Evolutionary conservation across 257 asterid genomes (phyloP).

Genomic region (Eustoma russellianum): DNA sequence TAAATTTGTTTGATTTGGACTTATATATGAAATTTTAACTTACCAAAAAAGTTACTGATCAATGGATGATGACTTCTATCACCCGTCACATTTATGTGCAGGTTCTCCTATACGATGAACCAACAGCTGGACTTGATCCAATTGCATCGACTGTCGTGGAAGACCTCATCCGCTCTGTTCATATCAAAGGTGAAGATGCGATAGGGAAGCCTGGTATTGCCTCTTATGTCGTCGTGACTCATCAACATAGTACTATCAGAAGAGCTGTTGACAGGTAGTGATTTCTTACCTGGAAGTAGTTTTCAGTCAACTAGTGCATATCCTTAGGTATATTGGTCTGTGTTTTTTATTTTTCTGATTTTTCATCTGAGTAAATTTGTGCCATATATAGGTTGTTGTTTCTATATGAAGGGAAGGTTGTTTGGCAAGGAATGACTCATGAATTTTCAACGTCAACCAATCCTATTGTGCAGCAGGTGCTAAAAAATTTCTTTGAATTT

Average conservation of each 20-base stretch:
- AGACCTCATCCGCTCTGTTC: slow-evolving; percentile 97
- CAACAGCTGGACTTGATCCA: slow-evolving; percentile 99
- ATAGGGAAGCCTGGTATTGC: slow-evolving; percentile 88
- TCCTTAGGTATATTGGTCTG: background rate
- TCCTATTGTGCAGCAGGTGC: slow-evolving; percentile 90
- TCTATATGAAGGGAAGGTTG: slow-evolving; percentile 83
- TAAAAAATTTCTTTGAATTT: slow-evolving; percentile 1
- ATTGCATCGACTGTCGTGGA: slow-evolving; percentile 99
- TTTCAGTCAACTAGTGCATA: background rate
- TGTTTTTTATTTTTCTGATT: background rate
- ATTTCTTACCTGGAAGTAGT: slow-evolving; percentile 9
- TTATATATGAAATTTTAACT: too few species aligned
- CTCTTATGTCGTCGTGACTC: slow-evolving; percentile 90
- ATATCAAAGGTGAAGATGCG: slow-evolving; percentile 75
- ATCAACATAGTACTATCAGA: slow-evolving; percentile 94
- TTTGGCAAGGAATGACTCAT: slow-evolving; percentile 96
- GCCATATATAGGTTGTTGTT: slow-evolving; percentile 53
- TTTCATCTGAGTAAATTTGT: slow-evolving; percentile 7
- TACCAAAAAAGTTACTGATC: too few species aligned
- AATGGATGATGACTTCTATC: background rate
- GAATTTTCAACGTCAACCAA: slow-evolving; percentile 80
- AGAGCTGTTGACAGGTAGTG: slow-evolving; percentile 95
- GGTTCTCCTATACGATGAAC: slow-evolving; percentile 97
- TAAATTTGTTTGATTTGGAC: too few species aligned
- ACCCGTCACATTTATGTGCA: slow-evolving; percentile 20